Base-by-base conservation (phyloP, 257 asterid species). In the Scutellaria minor region DNA sequence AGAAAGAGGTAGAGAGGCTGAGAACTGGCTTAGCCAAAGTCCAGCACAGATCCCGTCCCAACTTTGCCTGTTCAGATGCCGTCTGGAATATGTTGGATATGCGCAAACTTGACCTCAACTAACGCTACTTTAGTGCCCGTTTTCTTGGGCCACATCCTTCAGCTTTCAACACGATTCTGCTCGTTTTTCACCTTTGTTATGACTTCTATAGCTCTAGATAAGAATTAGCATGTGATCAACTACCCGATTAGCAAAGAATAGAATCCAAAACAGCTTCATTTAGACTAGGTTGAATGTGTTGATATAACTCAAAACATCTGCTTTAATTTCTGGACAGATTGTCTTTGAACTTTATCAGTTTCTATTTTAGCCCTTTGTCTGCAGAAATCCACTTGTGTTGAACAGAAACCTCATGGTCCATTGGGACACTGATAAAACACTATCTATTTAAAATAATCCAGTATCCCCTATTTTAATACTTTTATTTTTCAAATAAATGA, bases 31-130 rank as follows among this genome's bases (percentile, higher is more conserved):
- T 87, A 22, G 80, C 67, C 68, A 83, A 87, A 76, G 68, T 66
- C 75, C 77, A 71, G 53, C 64, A 27, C 82, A 61, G 78, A 75
- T 67, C 80, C 39, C 71, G 68, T 54, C 47, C 80, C 35, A 72
- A 74, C 75, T 52, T 74, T 3, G 62, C 76, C 48, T 66, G 64
- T 72, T 46, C 86, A 8, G 85, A 79, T 39, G 74, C 78, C 31
- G 41, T 79, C 27, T 85, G 91, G 95, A 81, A 84, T 54, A 74
- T 68, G 80, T 64, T 83, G 13, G 89, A 87, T 83, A 60, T 87
- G 76, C 83, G 75, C 55, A 89, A 82, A 57, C 95, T 89, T 37
- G 80, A 83, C 58, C 86, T 89, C 1, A 85, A 79, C 87, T 84
- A 47, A 78, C 63, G 11, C 40, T 9, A 31, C 37, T 31, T 31